Evolutionary conservation across 2,329 filamentous ascomycete species (phyloP), one percentile per base, ranked within the genome.

Genomic region (Trichophyton simii): DNA sequence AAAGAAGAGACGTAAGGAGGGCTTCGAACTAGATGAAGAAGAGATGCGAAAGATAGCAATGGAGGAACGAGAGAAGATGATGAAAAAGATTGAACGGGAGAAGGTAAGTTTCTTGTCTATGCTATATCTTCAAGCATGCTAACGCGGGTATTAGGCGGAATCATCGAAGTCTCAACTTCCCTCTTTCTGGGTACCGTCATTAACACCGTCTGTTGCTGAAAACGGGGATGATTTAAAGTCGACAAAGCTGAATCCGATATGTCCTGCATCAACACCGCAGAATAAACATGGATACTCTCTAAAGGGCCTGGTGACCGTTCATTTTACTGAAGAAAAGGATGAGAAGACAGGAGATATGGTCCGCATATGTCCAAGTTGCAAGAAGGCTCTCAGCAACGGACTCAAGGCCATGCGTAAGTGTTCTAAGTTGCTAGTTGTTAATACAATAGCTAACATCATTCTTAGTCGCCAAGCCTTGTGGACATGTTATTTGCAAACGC

Each of bases 141-240:
- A 18, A 59, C 36, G 28, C 41, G 22, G 3, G 13, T 57, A 60
- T 58, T 61, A 76, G 70, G 72, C 71, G 60, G 74, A 84, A 70
- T 81, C 84, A 2, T 78, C 82, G 7, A 88, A 87, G 73, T 82
- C 83, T 0, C 81, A 82, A 15, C 76, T 96, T 0, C 89, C 90
- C 0, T 95, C 90, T 0, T 97, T 97, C 76, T 97, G 92, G 94
- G 87, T 92, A 11, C 92, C 91, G 0, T 89, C 87, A 0, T 82
- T 92, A 62, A 95, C 88, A 0, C 90, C 90, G 0, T 79, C 80
- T 0, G 58, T 59, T 13, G 82, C 80, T 42, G 82, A 82, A 55
- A 77, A 80, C 59, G 77, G 85, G 59, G 75, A 81, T 5, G 75
- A 82, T 44, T 75, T 75, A n/a, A 86, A 84, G 70, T 81, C 83